Evolutionary conservation across 2,329 filamentous ascomycete genomes (phyloP).

Genomic region (Diaporthe velutina): DNA sequence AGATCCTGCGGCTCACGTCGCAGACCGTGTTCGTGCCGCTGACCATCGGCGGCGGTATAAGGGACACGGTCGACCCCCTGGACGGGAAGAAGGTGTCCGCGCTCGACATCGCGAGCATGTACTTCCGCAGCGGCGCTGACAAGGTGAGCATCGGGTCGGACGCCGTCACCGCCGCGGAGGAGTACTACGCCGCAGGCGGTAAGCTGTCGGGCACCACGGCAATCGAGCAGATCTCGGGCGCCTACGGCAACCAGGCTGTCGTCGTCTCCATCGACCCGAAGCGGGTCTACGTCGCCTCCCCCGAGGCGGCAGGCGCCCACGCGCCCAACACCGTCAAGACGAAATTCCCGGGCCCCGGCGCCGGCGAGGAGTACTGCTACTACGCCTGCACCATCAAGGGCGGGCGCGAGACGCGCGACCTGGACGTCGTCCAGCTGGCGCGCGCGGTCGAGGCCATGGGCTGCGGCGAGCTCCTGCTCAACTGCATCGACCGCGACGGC

Average conservation of each 20-base stretch:
- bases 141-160: constrained; percentile 98
- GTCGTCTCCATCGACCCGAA: constrained; percentile 96
- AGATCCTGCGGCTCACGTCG: constrained; percentile 87
- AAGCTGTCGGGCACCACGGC: constrained; percentile 85
- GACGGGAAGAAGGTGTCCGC: constrained; percentile 90
- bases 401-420: constrained; percentile 91
- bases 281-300: constrained; percentile 80
- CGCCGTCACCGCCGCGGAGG: constrained; percentile 91
- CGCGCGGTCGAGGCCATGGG: constrained; percentile 96
- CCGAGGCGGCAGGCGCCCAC: constrained; percentile 71
- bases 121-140: constrained; percentile 97
- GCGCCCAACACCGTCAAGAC: constrained; percentile 83
- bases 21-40: constrained; percentile 95
- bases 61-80: constrained; percentile 85
- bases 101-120: constrained; percentile 93
- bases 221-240: constrained; percentile 93
- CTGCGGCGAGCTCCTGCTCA: constrained; percentile 91
- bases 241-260: constrained; percentile 96
- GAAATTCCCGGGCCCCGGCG: constrained; percentile 75
- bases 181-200: constrained; percentile 81
- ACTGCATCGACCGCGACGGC: constrained; percentile 98
- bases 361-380: constrained; percentile 90
- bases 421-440: constrained; percentile 91
- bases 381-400: constrained; percentile 98
- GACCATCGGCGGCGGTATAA: constrained; percentile 95